Evolutionary conservation across 805 yeast genomes (phyloP).

Genomic region (Wickerhamomyces hampshirensis): DNA sequence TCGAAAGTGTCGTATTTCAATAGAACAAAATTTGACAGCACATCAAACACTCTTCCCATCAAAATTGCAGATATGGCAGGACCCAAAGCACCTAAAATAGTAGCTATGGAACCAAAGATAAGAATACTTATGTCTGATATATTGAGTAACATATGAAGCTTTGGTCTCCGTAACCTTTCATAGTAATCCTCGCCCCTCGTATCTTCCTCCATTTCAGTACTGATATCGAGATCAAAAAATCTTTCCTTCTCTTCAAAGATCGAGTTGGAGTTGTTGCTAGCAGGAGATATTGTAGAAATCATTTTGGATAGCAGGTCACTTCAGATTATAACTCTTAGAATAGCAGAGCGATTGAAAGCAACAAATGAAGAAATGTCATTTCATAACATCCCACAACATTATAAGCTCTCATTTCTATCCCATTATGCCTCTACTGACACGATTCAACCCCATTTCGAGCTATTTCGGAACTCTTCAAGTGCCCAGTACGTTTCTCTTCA

Average conservation of each 20-base stretch:
- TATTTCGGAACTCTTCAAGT: too few relatives aligned
- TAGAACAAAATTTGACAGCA: conserved; percentile 30
- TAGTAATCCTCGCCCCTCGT: neutral
- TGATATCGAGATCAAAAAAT: conserved; percentile 15
- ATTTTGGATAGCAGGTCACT: too few relatives aligned
- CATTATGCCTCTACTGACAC: too few relatives aligned
- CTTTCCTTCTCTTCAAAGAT: conserved; percentile 3
- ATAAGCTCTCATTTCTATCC: too few relatives aligned
- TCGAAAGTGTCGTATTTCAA: conserved; percentile 28
- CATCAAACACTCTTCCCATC: conserved; percentile 58
- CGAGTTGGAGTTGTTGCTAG: conserved; percentile 9
- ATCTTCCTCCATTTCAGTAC: too few relatives aligned
- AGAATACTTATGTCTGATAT: conserved; percentile 23
- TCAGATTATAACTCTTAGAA: too few relatives aligned
- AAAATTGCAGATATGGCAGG: conserved; percentile 61
- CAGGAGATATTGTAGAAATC: conserved; percentile 7
- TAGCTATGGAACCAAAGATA: conserved; percentile 30
- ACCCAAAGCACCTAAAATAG: conserved; percentile 47
- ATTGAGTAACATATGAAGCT: conserved; percentile 20
- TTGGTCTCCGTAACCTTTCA: conserved; percentile 13
- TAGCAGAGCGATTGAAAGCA: too few relatives aligned
- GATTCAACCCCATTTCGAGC: too few relatives aligned
- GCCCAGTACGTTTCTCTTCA: too few relatives aligned
- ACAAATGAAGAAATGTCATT: too few relatives aligned
- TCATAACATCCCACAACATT: too few relatives aligned